Evolutionary conservation across 176 grass and related monocot species (phyloP).

Genomic region (Urochloa ruziziensis): DNA sequence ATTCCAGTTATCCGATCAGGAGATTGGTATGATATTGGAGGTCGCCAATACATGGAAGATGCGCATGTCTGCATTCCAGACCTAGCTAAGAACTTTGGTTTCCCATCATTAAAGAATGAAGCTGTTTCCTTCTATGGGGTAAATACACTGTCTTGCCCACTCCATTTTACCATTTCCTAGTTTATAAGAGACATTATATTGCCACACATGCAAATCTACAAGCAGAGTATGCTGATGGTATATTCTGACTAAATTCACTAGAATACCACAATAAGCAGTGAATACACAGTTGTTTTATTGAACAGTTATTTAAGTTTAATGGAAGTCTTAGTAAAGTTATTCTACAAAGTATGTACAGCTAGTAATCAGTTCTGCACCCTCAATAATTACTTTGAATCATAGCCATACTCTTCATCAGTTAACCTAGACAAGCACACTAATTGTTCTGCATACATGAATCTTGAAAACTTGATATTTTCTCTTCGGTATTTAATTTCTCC

Average conservation of each 20-base stretch:
- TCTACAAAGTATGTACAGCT: background rate
- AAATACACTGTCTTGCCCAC: background rate
- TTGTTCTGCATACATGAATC: background rate
- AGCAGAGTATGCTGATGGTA: background rate
- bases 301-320: background rate
- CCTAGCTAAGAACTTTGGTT: constrained; percentile 66
- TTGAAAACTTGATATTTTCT: background rate
- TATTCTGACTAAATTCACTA: background rate
- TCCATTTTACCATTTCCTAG: background rate
- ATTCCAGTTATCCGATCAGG: constrained; percentile 64
- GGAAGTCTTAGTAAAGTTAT: background rate
- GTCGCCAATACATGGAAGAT: constrained; percentile 87
- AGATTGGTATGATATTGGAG: constrained; percentile 83
- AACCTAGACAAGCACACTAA: background rate
- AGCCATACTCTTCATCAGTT: background rate
- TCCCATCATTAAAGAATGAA: constrained; percentile 43
- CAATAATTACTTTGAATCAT: constrained; percentile 8
- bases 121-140: constrained; percentile 89
- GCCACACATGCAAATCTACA: background rate
- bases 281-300: background rate
- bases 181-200: background rate
- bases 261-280: background rate
- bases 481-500: background rate
- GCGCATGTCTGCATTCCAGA: constrained; percentile 83
- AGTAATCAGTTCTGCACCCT: background rate